Percentiles rank a stretch among this genome's conserved stretches.
These are phyloP conservation scores for Periconia sp. DNA, from an alignment of 2,329 filamentous ascomycete species.

Conservation along the genomic window DNA sequence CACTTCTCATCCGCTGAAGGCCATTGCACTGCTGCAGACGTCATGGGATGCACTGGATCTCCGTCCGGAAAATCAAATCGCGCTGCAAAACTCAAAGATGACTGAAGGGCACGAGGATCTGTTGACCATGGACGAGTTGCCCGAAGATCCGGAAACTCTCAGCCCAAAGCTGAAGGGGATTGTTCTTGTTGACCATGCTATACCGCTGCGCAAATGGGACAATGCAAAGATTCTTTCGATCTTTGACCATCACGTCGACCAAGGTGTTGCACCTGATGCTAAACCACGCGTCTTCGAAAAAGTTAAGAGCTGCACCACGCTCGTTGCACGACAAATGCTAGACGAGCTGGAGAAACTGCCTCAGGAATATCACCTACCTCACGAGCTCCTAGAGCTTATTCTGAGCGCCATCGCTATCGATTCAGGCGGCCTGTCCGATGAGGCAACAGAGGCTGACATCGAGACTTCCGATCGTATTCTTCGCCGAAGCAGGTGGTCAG, in stretches of 20 bases:
- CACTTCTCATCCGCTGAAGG: conserved; percentile 51
- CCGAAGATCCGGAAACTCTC: conserved; percentile 54
- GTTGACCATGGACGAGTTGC: conserved; percentile 55
- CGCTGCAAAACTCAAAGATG: conserved; percentile 54
- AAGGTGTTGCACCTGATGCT: conserved; percentile 49
- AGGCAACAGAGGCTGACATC: conserved; percentile 49
- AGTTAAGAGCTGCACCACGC: conserved; percentile 53
- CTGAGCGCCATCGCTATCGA: conserved; percentile 56
- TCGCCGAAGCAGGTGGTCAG: conserved; percentile 51
- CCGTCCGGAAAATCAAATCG: conserved; percentile 56
- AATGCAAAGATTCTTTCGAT: conserved; percentile 53
- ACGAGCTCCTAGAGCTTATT: conserved; percentile 57
- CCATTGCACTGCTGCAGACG: conserved; percentile 55
- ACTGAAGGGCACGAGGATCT: conserved; percentile 54
- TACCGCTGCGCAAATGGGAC: conserved; percentile 52
- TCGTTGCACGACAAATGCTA: conserved; percentile 56
- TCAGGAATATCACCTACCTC: conserved; percentile 55
- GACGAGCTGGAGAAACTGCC: conserved; percentile 52
- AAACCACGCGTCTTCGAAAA: conserved; percentile 53
- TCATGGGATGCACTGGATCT: conserved; percentile 54
- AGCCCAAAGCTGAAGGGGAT: conserved; percentile 52
- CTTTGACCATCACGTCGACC: conserved; percentile 56
- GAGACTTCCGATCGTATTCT: conserved; percentile 48
- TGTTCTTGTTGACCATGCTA: conserved; percentile 53
- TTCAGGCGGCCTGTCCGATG: conserved; percentile 49